Evolutionary conservation across 2,329 filamentous ascomycete species (phyloP).

Genomic region (Emergomyces africanus): DNA sequence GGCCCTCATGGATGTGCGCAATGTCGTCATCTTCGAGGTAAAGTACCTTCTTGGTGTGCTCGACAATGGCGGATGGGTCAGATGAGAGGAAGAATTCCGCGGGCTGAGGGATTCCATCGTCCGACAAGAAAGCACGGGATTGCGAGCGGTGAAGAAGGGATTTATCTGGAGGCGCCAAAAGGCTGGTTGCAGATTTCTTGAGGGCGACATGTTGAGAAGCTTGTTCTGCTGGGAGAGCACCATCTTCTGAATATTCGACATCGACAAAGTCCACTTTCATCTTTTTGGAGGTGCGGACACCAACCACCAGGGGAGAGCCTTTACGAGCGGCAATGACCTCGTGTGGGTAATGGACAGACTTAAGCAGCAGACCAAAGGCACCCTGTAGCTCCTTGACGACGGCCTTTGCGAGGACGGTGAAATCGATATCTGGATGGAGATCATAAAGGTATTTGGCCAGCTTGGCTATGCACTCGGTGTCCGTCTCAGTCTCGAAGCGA

Average conservation of each 20-base stretch:
- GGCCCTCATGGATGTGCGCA: constrained; percentile 97
- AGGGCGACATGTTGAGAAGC: constrained; percentile 93
- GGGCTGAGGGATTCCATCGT: constrained; percentile 94
- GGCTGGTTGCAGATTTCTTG: constrained; percentile 68
- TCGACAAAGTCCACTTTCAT: constrained; percentile 99
- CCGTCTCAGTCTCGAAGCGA: constrained; percentile 97
- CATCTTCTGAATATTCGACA: constrained; percentile 89
- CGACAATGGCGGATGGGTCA: constrained; percentile 93
- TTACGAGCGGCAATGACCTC: constrained; percentile 97
- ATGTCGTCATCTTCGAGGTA: constrained; percentile 99
- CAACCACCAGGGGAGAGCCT: constrained; percentile 93
- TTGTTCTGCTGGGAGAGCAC: constrained; percentile 77
- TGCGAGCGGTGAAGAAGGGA: constrained; percentile 96
- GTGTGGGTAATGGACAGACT: constrained; percentile 96
- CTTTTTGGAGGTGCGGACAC: constrained; percentile 92
- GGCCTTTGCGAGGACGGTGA: constrained; percentile 92
- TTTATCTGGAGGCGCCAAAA: constrained; percentile 89
- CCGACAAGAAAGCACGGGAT: constrained; percentile 96
- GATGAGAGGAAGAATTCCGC: constrained; percentile 99
- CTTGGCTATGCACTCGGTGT: constrained; percentile 99
- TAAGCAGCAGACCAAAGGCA: constrained; percentile 92
- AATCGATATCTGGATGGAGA: constrained; percentile 84
- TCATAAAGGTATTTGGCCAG: constrained; percentile 97
- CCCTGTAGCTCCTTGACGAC: constrained; percentile 98
- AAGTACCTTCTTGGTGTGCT: constrained; percentile 99